Evolutionary conservation across 2,329 filamentous ascomycete species (phyloP).

Genomic region (Colletotrichum cereale): DNA sequence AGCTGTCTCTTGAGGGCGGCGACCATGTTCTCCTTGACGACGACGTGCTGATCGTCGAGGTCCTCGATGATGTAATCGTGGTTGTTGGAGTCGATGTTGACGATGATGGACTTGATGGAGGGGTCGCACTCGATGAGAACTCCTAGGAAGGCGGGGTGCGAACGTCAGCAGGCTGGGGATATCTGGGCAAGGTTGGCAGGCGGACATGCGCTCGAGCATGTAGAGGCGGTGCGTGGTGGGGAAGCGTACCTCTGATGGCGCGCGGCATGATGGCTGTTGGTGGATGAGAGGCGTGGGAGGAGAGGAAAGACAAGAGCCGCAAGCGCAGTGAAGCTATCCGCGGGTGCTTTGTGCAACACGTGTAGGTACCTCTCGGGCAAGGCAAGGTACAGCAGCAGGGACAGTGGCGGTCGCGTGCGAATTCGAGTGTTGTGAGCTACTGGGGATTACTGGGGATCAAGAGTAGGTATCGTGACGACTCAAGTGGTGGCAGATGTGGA

Average conservation of each 20-base stretch:
- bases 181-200: conserved; percentile 18
- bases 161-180: conserved; percentile 30
- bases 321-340: conserved; percentile 2
- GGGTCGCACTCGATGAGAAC: conserved; percentile 85
- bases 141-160: conserved; percentile 56
- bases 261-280: conserved; percentile 61
- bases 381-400: too few relatives aligned
- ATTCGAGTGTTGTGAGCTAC: background rate
- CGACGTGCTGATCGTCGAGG: conserved; percentile 80
- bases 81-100: conserved; percentile 77
- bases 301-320: background rate
- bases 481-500: background rate
- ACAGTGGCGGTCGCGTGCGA: background rate
- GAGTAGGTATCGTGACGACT: background rate
- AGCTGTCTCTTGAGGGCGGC: conserved; percentile 75
- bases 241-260: conserved; percentile 63
- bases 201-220: background rate
- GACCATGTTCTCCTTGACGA: conserved; percentile 82
- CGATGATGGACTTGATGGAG: conserved; percentile 88
- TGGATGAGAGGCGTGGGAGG: conserved; percentile 38
- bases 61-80: conserved; percentile 85
- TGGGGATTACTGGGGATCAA: background rate
- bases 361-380: too few relatives aligned
- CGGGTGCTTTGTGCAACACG: background rate
- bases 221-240: background rate